phyloP scores from a whole-genome alignment of 2,329 filamentous ascomycete species.

The Pseudopyricularia javanii region DNA sequence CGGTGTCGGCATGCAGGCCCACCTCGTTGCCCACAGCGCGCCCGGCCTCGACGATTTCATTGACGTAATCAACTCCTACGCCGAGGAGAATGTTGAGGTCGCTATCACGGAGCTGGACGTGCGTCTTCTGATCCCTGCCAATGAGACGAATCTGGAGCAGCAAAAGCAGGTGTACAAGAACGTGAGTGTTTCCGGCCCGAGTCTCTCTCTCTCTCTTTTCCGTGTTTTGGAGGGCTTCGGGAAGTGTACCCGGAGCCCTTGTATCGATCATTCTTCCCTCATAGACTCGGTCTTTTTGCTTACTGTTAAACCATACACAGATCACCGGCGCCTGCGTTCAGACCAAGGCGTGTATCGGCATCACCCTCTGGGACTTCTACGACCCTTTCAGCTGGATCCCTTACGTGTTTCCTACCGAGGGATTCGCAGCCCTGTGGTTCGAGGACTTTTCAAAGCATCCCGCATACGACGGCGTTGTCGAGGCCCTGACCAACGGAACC shows the following conservation, averaged over 20 bases:
- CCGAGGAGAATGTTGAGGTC: slow-evolving; percentile 26
- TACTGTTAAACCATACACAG: not conserved
- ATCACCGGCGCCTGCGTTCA: slow-evolving; percentile 2
- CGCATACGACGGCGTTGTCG: slow-evolving; percentile 24
- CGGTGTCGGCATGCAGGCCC: slow-evolving; percentile 32
- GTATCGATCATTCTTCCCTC: too few relatives aligned
- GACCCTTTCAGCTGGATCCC: slow-evolving; percentile 5
- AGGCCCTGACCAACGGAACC: slow-evolving; percentile 20
- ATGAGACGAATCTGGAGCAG: slow-evolving; percentile 1
- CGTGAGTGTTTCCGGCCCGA: too few relatives aligned
- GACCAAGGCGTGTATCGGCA: slow-evolving; percentile 3
- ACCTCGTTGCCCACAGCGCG: slow-evolving; percentile 28
- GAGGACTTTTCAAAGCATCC: slow-evolving; percentile 26
- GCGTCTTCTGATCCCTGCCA: not conserved
- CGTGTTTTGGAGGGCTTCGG: not conserved
- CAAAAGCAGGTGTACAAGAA: slow-evolving; percentile 3
- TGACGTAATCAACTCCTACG: slow-evolving; percentile 24
- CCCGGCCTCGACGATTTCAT: slow-evolving; percentile 20
- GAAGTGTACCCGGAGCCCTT: too few relatives aligned
- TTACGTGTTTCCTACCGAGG: slow-evolving; percentile 2
- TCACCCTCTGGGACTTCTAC: slow-evolving; percentile 5
- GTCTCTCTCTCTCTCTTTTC: not conserved
- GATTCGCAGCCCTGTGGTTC: slow-evolving; percentile 3
- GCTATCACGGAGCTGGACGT: slow-evolving; percentile 35
- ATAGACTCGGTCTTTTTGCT: too few relatives aligned